Evolutionary conservation across 305 asterid genomes (phyloP).

Genomic region (Solanum hybrid): DNA sequence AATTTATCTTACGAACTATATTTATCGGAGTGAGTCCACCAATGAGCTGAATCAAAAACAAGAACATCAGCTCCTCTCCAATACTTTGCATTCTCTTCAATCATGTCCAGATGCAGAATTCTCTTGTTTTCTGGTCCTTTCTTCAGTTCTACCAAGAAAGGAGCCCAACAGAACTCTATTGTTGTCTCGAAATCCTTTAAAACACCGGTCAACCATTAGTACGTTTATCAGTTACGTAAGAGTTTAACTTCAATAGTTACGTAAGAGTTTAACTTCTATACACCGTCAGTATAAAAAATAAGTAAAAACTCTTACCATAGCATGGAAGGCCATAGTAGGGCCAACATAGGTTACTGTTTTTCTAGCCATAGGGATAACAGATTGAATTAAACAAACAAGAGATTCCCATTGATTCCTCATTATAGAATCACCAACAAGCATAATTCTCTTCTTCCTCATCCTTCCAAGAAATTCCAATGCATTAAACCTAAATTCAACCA

Average conservation of each 20-base stretch:
- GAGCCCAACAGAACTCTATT: conserved; percentile 85
- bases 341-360: conserved; percentile 71
- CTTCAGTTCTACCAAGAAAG: conserved; percentile 68
- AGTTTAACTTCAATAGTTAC: neutral
- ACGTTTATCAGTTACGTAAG: neutral
- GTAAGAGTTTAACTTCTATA: neutral
- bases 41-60: conserved; percentile 88
- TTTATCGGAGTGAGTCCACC: conserved; percentile 89
- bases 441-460: conserved; percentile 81
- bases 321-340: conserved; percentile 84
- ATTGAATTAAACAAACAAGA: conserved; percentile 75
- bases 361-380: conserved; percentile 60
- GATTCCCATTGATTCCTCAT: conserved; percentile 97
- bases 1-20: conserved; percentile 57
- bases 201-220: neutral
- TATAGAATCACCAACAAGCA: conserved; percentile 91
- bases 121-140: conserved; percentile 51
- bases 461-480: conserved; percentile 76
- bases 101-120: conserved; percentile 58
- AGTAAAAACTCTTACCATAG: conserved; percentile 43
- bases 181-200: conserved; percentile 79
- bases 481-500: conserved; percentile 50
- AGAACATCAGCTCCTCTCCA: conserved; percentile 87
- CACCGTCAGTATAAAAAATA: neutral
- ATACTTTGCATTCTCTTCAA: conserved; percentile 79